Evolutionary conservation across 352 stramenopile species (phyloP), one percentile per base, ranked within the genome.

Genomic region (Albugo laibachii): DNA sequence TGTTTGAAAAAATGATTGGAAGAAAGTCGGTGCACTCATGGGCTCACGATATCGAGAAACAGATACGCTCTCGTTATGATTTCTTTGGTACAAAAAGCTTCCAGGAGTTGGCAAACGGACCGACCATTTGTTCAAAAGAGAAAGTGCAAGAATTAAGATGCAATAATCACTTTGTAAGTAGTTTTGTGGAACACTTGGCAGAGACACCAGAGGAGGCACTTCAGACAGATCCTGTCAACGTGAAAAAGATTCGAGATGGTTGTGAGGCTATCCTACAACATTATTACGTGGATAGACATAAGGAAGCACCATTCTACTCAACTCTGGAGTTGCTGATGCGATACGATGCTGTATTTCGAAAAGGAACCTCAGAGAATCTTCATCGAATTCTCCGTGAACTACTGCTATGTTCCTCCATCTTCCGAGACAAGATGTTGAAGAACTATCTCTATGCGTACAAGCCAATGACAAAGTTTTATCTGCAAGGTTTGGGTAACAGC

Each of bases 401-500:
- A 47, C 63, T 88, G 59, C 61, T 88, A 24, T 31, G 24, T 8
- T 62, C 77, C 35, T 74, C 74, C 18, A 43, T 63, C 6, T 88
- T 88, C 50, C 71, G 76, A 12, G 66, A 65, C 44, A 65, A 60
- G 16, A 83, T 92, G 74, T 51, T 89, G 5, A 72, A 89, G 39
- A 59, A 66, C 15, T 92, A 88, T 50, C 59, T 79, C 36, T 53
- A 40, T 15, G 83, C 65, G 21, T 92, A 92, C 47, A 44, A 60
- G 1, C 60, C 62, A 8, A 87, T 88, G 63, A 92, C 74, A 1
- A 55, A 54, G 36, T 81, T 79, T 47, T 89, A 84, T 42, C 49
- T 92, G 11, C 74, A 76, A 35, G 79, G 79, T 2, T 59, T 92
- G 5, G 79, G 74, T 5, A 86, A 85, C 24, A 80, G 74, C 13